phyloP scores from a whole-genome alignment of 1,139 yeast genomes.

The Blastobotrys indianensis region DNA sequence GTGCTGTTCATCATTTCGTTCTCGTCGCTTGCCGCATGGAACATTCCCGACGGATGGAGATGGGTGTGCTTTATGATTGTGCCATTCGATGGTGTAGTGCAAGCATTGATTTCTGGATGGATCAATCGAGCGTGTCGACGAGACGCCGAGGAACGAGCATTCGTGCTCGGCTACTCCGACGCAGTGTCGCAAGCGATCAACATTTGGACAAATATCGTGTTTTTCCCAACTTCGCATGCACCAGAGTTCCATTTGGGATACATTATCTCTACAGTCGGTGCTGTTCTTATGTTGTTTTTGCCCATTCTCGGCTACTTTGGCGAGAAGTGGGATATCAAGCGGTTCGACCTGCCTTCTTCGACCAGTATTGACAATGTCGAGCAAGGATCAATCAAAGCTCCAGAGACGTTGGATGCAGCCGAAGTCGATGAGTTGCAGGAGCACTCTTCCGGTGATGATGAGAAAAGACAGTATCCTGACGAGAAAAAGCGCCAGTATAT shows the following conservation, averaged over 20 bases:
- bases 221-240: constrained; percentile 37
- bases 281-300: constrained; percentile 34
- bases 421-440: too few relatives aligned
- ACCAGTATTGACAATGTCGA: too few relatives aligned
- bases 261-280: constrained; percentile 34
- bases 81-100: constrained; percentile 35
- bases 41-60: constrained; percentile 40
- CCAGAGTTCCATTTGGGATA: constrained; percentile 38
- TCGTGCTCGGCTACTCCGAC: constrained; percentile 38
- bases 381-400: too few relatives aligned
- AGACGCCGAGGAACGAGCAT: constrained; percentile 38
- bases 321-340: constrained; percentile 21
- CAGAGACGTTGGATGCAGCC: too few relatives aligned
- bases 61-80: constrained; percentile 44
- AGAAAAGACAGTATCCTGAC: too few relatives aligned
- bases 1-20: constrained; percentile 34
- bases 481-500: too few relatives aligned
- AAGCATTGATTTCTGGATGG: constrained; percentile 37
- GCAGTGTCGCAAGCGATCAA: constrained; percentile 41
- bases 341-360: background rate
- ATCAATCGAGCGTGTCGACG: constrained; percentile 34
- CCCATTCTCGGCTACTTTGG: constrained; percentile 30
- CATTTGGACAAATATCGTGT: constrained; percentile 40
- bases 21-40: constrained; percentile 43
- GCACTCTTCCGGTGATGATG: too few relatives aligned